phyloP scores from a whole-genome alignment of 2,329 filamentous ascomycete species.

The Lizonia empirigonia region DNA sequence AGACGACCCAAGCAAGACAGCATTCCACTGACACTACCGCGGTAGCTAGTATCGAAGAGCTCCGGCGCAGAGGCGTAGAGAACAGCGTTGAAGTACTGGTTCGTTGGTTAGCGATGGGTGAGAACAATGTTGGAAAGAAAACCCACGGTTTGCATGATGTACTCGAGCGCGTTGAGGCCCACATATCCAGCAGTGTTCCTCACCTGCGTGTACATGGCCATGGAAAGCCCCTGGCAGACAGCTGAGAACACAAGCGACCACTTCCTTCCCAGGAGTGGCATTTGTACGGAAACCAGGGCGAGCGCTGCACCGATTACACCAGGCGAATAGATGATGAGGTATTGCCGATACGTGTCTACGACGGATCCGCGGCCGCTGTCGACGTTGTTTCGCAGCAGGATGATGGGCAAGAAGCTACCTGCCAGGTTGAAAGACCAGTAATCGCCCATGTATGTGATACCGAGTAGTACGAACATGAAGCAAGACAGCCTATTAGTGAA shows the following conservation, averaged over 20 bases:
- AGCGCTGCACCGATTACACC: slow-evolving; percentile 35
- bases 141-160: slow-evolving; percentile 42
- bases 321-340: slow-evolving; percentile 39
- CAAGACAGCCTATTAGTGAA: slow-evolving; percentile 36
- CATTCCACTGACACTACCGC: slow-evolving; percentile 40
- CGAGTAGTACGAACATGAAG: slow-evolving; percentile 34
- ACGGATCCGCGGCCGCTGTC: slow-evolving; percentile 29
- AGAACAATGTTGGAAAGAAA: rapidly evolving
- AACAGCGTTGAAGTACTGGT: slow-evolving; percentile 38
- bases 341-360: slow-evolving; percentile 36
- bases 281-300: slow-evolving; percentile 32
- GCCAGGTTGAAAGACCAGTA: slow-evolving; percentile 43
- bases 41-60: slow-evolving; percentile 37
- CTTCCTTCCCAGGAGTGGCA: slow-evolving; percentile 37
- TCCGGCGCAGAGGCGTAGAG: slow-evolving; percentile 39
- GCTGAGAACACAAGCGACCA: slow-evolving; percentile 39
- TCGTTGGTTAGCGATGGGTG: not conserved
- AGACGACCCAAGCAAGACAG: slow-evolving; percentile 36
- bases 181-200: slow-evolving; percentile 33
- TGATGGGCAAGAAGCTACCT: slow-evolving; percentile 35
- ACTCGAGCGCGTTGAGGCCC: slow-evolving; percentile 38
- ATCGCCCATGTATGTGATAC: slow-evolving; percentile 39
- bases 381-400: slow-evolving; percentile 39
- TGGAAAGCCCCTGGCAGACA: slow-evolving; percentile 34
- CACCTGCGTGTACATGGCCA: slow-evolving; percentile 42